A percentile compares a stretch with the other conserved stretches of the same genome.
These are phyloP conservation scores for Botryotinia convoluta DNA, from an alignment of 2,329 filamentous ascomycete genomes.

Conservation along the genomic window DNA sequence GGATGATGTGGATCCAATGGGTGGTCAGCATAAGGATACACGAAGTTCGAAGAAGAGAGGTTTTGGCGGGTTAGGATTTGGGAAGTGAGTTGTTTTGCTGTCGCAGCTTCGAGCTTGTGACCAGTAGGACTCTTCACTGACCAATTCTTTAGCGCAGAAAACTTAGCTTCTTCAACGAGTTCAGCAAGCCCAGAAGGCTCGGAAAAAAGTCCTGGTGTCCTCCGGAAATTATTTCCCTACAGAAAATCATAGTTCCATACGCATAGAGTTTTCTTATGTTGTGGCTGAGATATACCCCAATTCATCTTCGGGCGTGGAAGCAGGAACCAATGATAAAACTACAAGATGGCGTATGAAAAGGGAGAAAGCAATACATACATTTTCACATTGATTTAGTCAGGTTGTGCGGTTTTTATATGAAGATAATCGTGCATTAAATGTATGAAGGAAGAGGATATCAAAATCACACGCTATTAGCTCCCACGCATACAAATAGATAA, in stretches of 20 bases:
- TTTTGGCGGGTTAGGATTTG: slow-evolving; percentile 24
- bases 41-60: slow-evolving; percentile 54
- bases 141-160: neutral
- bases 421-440: slow-evolving; percentile 5
- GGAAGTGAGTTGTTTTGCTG: slow-evolving; percentile 16
- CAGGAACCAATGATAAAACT: neutral
- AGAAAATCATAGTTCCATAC: neutral
- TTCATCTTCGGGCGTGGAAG: neutral
- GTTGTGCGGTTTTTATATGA: neutral
- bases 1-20: neutral
- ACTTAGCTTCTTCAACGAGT: neutral
- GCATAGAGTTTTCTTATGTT: neutral
- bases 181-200: neutral
- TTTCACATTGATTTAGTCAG: neutral
- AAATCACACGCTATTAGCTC: slow-evolving; percentile 6
- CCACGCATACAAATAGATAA: neutral
- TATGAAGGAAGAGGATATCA: slow-evolving; percentile 11
- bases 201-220: neutral
- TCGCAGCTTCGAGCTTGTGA: slow-evolving; percentile 1
- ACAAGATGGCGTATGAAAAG: neutral
- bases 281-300: neutral
- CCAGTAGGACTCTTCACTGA: slow-evolving; percentile 8
- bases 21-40: slow-evolving; percentile 49
- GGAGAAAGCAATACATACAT: neutral
- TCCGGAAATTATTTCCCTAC: neutral